These are phyloP conservation scores for Pichia sp. DNA, from an alignment of 1,139 yeast species.

Conservation along the genomic window DNA sequence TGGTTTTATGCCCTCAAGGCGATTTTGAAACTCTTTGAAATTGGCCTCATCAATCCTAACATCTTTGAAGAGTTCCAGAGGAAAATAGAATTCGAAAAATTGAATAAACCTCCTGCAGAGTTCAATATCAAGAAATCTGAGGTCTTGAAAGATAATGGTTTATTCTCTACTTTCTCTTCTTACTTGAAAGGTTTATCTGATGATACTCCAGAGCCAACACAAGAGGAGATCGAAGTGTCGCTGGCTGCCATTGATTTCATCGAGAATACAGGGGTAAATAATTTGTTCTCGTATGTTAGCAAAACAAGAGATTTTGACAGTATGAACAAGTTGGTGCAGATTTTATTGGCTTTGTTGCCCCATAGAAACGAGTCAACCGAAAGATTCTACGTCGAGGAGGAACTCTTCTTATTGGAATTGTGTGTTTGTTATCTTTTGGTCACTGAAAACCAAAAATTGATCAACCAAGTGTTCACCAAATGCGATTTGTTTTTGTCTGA, in stretches of 20 bases:
- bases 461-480: constrained; percentile 23
- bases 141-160: constrained; percentile 62
- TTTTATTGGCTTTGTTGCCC: constrained; percentile 33
- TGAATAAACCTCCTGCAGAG: constrained; percentile 64
- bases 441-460: constrained; percentile 38
- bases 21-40: constrained; percentile 63
- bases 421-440: constrained; percentile 48
- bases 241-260: constrained; percentile 79
- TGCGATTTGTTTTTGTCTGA: constrained; percentile 24
- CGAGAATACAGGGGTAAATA: constrained; percentile 56
- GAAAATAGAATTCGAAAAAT: constrained; percentile 44
- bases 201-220: constrained; percentile 86
- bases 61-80: constrained; percentile 62
- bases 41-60: constrained; percentile 67
- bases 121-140: constrained; percentile 59
- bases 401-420: constrained; percentile 52
- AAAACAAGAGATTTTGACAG: constrained; percentile 30
- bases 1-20: constrained; percentile 60
- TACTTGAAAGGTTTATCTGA: constrained; percentile 84
- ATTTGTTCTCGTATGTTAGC: constrained; percentile 43
- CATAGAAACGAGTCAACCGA: constrained; percentile 37
- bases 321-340: constrained; percentile 31
- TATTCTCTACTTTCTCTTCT: constrained; percentile 86
- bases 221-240: constrained; percentile 85
- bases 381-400: constrained; percentile 50